These are phyloP conservation scores for Heimioporus sp. DNA, from an alignment of 768 basidiomycete species.

Conservation along the genomic window DNA sequence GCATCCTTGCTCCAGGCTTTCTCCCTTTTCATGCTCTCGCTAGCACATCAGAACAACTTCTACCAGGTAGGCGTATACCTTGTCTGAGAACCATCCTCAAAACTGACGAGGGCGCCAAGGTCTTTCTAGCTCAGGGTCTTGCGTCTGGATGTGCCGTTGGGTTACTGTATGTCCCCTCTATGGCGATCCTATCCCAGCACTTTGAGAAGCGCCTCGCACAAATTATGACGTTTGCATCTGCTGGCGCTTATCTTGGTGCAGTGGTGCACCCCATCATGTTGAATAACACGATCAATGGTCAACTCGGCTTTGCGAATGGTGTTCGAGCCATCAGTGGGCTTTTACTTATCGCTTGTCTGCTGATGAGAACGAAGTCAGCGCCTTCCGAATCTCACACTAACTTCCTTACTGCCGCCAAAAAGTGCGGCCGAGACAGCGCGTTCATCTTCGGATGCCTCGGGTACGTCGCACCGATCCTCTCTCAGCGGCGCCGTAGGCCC, in stretches of 20 bases:
- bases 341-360: conserved; percentile 38
- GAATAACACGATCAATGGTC: conserved; percentile 44
- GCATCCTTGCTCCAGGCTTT: conserved; percentile 29
- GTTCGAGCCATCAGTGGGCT: conserved; percentile 39
- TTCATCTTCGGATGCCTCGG: conserved; percentile 30
- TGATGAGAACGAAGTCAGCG: conserved; percentile 39
- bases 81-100: too few relatives aligned
- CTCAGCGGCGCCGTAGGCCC: background rate
- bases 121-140: conserved; percentile 53
- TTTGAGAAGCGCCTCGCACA: conserved; percentile 47
- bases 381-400: conserved; percentile 28
- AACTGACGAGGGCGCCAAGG: conserved; percentile 24
- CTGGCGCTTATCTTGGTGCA: conserved; percentile 58
- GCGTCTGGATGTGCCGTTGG: conserved; percentile 49
- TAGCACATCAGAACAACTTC: conserved; percentile 40
- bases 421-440: conserved; percentile 22
- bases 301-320: conserved; percentile 44
- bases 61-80: conserved; percentile 36
- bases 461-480: conserved; percentile 1
- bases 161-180: conserved; percentile 44
- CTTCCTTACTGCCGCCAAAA: conserved; percentile 22
- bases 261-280: conserved; percentile 63
- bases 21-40: conserved; percentile 46
- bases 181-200: conserved; percentile 51
- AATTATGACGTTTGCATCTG: conserved; percentile 54